Evolutionary conservation across 1,139 yeast genomes (phyloP).

Genomic region (Diutina neorugosa): DNA sequence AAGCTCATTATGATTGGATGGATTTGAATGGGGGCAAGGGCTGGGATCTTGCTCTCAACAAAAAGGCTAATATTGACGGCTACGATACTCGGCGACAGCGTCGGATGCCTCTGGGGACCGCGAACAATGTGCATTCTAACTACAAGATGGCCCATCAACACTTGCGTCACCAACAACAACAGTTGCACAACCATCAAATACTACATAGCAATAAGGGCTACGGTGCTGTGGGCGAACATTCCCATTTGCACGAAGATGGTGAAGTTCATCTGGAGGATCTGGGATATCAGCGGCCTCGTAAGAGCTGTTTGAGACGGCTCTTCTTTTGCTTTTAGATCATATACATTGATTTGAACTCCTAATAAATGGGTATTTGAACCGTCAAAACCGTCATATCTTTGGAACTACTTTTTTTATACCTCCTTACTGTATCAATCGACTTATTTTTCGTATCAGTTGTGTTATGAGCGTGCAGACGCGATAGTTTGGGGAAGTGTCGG

Average conservation of each 20-base stretch:
- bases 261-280: slow-evolving; percentile 4
- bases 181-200: neutral
- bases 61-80: slow-evolving; percentile 72
- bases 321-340: neutral
- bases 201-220: neutral
- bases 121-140: neutral
- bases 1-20: slow-evolving; percentile 80
- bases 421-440: neutral
- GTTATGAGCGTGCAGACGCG: neutral
- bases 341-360: neutral
- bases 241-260: neutral
- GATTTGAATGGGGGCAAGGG: slow-evolving; percentile 70
- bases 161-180: neutral
- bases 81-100: slow-evolving; percentile 44
- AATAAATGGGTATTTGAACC: neutral
- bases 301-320: neutral
- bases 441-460: neutral
- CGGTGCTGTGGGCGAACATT: slow-evolving; percentile 1
- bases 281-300: neutral
- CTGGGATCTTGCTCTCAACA: slow-evolving; percentile 70
- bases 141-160: neutral
- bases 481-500: neutral
- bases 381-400: no score
- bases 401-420: no score
- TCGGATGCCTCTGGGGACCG: neutral